Evolutionary conservation across 2,329 filamentous ascomycete species (phyloP).

Genomic region (Ophiocordyceps sinensis): DNA sequence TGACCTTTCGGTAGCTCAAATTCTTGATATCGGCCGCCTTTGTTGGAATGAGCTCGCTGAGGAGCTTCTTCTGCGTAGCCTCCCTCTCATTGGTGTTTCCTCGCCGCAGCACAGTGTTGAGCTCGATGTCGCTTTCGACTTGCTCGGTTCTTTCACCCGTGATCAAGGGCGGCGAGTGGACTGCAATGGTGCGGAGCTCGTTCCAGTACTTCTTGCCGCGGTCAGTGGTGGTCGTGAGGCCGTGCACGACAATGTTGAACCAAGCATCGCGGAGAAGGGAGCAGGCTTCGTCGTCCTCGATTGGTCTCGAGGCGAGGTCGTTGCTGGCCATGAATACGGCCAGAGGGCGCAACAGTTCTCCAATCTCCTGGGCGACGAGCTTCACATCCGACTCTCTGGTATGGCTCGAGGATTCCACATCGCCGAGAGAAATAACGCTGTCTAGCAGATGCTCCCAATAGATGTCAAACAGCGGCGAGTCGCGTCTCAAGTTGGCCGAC

Average conservation of each 20-base stretch:
- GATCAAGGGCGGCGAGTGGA: slow-evolving; percentile 76
- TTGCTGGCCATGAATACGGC: slow-evolving; percentile 65
- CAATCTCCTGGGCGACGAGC: slow-evolving; percentile 74
- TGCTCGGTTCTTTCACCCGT: slow-evolving; percentile 80
- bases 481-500: slow-evolving; percentile 50
- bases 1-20: slow-evolving; percentile 76
- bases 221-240: slow-evolving; percentile 63
- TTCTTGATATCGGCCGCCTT: slow-evolving; percentile 66
- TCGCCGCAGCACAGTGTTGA: slow-evolving; percentile 83
- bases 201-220: slow-evolving; percentile 58
- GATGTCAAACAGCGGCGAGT: slow-evolving; percentile 64
- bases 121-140: slow-evolving; percentile 88
- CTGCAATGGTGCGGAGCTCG: slow-evolving; percentile 72
- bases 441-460: slow-evolving; percentile 78
- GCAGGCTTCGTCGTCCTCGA: slow-evolving; percentile 52
- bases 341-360: slow-evolving; percentile 75
- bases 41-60: slow-evolving; percentile 59
- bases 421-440: slow-evolving; percentile 78
- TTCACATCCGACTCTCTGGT: slow-evolving; percentile 67
- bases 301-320: slow-evolving; percentile 33
- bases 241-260: slow-evolving; percentile 96
- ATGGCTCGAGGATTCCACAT: slow-evolving; percentile 60
- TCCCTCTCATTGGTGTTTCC: slow-evolving; percentile 72
- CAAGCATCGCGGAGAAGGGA: slow-evolving; percentile 77
- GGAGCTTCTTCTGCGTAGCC: slow-evolving; percentile 62